Conservation (phyloP, 1,284 basidiomycete genomes). For the Rhodotorula sp. region DNA sequence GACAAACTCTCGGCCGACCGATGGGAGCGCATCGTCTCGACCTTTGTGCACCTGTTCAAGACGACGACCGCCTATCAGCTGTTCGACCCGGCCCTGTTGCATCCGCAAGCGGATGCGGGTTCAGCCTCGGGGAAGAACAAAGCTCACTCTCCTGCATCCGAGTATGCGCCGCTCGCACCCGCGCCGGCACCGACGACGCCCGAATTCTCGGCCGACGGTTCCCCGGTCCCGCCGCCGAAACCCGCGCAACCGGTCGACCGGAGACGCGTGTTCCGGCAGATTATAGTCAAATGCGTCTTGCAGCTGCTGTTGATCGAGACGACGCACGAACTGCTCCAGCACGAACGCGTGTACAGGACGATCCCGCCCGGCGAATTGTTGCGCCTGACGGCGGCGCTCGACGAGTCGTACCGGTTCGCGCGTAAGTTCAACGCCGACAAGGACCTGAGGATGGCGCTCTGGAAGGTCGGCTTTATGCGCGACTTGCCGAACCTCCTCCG, state of each 20-base stretch:
- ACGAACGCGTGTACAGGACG: constrained; percentile 84
- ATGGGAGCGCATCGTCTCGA: constrained; percentile 91
- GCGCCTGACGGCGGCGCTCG: constrained; percentile 88
- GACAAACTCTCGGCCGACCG: constrained; percentile 76
- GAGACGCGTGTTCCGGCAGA: constrained; percentile 92
- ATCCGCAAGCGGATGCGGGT: constrained; percentile 44
- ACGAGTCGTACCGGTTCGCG: constrained; percentile 96
- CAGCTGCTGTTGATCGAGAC: constrained; percentile 97
- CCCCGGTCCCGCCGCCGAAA: constrained; percentile 14
- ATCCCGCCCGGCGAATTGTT: constrained; percentile 93
- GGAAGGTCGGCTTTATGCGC: constrained; percentile 99
- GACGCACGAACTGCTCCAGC: constrained; percentile 91
- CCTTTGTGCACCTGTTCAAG: constrained; percentile 92
- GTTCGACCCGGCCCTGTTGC: constrained; percentile 82
- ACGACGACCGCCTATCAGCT: constrained; percentile 97
- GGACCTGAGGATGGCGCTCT: constrained; percentile 90
- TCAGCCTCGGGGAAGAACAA: constrained; percentile 3
- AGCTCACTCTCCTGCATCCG: constrained; percentile 49
- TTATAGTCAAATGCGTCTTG: constrained; percentile 99
- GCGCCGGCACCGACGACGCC: constrained; percentile 17
- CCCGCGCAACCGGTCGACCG: constrained; percentile 58
- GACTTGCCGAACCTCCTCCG: constrained; percentile 97
- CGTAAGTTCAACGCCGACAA: constrained; percentile 98
- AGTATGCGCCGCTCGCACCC: constrained; percentile 63
- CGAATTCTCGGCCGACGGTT: constrained; percentile 13